Evolutionary conservation across 192 early-diverging fungal genomes (phyloP), one percentile per base, ranked within the genome.

Genomic region (Gigaspora rosea): DNA sequence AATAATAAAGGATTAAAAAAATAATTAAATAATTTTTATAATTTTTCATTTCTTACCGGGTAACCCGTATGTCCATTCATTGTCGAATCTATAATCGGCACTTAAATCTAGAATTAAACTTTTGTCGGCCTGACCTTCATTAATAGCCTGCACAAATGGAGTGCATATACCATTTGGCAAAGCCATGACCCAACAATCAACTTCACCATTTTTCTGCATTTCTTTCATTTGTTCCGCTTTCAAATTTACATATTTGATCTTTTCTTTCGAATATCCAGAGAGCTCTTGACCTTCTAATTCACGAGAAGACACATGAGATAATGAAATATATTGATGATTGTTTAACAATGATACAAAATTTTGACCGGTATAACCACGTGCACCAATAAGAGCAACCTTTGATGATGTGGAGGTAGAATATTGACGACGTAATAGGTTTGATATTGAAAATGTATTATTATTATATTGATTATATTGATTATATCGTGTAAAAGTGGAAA

Each of bases 131-230:
- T 91, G 81, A 10, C 84, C 83, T 54, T 86, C 85, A 71, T 92
- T 86, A 58, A 97, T 72, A 32, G 91, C 90, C 16, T 91, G 86
- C 13, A 99, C 97, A 89, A 96, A 99, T 63, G 98, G 98, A 32
- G 88, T 89, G 59, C 95, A 96, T 4, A 98, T 89, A 51, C 93
- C 93, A 82, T 99, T 99, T 48, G 98, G 98, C 65, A 99, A 88
- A 22, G 98, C 98, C 77, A 99, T 83, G 4, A 99, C 91, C 98
- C 98, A 99, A 47, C 91, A 93, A 81, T 96, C 95, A 0, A 99
- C 95, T 71, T 93, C 91, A 0, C 84, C 86, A 22, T 78, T 79
- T 54, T 82, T 76, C 3, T 88, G 83, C 62, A 92, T 83, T 10
- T 83, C 77, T 69, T 86, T 85, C 54, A 92, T 85, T 75, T 92